phyloP scores from a whole-genome alignment of 352 stramenopile species.

The Pythium dissotocum region DNA sequence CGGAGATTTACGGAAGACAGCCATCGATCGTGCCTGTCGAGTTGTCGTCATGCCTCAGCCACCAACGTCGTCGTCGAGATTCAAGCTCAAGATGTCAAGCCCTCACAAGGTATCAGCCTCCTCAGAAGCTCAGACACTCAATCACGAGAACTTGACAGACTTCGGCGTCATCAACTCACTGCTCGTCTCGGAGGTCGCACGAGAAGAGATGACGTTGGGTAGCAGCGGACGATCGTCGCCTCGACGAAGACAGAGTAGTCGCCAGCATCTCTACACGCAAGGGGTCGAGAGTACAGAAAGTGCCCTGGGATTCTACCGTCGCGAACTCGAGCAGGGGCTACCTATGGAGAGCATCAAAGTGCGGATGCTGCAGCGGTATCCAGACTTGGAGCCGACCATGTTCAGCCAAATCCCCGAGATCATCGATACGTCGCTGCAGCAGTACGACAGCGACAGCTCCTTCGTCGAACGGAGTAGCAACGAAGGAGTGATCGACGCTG shows the following conservation, averaged over 20 bases:
- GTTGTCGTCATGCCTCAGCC: constrained; percentile 26
- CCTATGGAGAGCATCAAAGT: constrained; percentile 60
- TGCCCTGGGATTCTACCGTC: constrained; percentile 32
- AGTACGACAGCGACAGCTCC: constrained; percentile 32
- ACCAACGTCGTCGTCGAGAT: constrained; percentile 4
- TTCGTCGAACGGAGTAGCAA: constrained; percentile 3
- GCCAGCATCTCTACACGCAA: constrained; percentile 13
- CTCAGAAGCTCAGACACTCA: constrained; percentile 7
- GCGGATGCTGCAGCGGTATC: constrained; percentile 50
- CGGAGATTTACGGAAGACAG: constrained; percentile 23
- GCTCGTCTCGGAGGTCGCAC: constrained; percentile 26
- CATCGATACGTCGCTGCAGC: constrained; percentile 39
- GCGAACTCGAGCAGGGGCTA: constrained; percentile 51
- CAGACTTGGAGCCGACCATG: constrained; percentile 45
- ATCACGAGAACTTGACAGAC: constrained; percentile 27
- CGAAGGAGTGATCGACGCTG: background rate
- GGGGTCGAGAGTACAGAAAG: constrained; percentile 3
- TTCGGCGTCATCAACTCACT: constrained; percentile 37
- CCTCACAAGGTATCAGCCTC: background rate
- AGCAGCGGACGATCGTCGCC: constrained; percentile 13
- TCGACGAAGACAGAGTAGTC: constrained; percentile 28
- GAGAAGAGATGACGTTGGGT: constrained; percentile 16
- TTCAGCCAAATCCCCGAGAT: constrained; percentile 40
- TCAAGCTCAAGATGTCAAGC: constrained; percentile 19
- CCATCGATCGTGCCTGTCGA: constrained; percentile 20